Conservation (phyloP, 2,329 filamentous ascomycete species). For the Neofusicoccum parvum region DNA sequence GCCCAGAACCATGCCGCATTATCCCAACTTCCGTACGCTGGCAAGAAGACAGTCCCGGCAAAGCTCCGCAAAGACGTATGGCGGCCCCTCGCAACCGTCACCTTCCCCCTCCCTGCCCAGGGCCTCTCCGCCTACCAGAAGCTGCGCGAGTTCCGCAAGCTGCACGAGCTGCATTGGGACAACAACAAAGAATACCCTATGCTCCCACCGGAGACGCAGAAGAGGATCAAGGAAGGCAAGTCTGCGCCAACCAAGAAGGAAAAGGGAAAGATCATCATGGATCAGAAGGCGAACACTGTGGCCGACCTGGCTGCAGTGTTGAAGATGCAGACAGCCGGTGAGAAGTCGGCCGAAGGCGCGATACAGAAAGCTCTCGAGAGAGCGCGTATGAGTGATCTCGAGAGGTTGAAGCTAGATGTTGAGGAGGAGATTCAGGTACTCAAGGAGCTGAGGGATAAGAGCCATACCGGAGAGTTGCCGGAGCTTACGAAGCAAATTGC, state of each 20-base stretch:
- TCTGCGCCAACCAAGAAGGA: conserved; percentile 51
- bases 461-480: conserved; percentile 25
- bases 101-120: conserved; percentile 52
- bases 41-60: conserved; percentile 64
- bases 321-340: conserved; percentile 41
- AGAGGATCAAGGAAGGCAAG: conserved; percentile 45
- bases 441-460: conserved; percentile 22
- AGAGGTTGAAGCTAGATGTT: background rate
- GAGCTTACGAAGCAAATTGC: background rate
- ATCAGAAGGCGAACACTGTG: conserved; percentile 65
- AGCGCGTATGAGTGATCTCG: background rate
- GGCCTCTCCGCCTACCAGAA: conserved; percentile 60
- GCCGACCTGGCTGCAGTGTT: conserved; percentile 63
- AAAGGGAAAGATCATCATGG: conserved; percentile 58
- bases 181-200: conserved; percentile 28
- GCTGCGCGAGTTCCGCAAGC: conserved; percentile 61
- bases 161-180: conserved; percentile 59
- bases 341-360: conserved; percentile 11
- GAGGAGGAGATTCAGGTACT: background rate
- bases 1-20: conserved; percentile 32
- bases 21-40: conserved; percentile 62
- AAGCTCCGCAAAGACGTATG: conserved; percentile 64
- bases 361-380: conserved; percentile 33
- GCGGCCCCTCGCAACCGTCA: conserved; percentile 61
- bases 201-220: conserved; percentile 34